Percentiles rank a stretch among this genome's conserved stretches.
These are phyloP conservation scores for Thraustotheca clavata DNA, from an alignment of 352 stramenopile species.

Conservation along the genomic window DNA sequence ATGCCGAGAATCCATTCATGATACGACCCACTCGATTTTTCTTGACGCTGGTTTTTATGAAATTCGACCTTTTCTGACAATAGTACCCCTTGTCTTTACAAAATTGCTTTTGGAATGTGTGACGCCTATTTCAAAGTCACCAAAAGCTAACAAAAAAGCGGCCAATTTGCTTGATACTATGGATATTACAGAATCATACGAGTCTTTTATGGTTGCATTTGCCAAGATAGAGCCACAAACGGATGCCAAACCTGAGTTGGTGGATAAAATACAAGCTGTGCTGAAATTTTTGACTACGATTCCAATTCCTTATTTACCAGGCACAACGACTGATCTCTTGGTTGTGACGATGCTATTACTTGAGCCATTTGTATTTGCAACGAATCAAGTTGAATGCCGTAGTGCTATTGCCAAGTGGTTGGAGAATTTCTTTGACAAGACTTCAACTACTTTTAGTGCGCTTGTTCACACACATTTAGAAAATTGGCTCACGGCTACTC, in stretches of 20 bases:
- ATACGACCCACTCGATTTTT: constrained; percentile 37
- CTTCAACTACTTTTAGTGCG: not conserved
- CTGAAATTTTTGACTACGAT: constrained; percentile 1
- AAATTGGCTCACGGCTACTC: not conserved
- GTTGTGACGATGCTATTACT: not conserved
- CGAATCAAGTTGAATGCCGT: not conserved
- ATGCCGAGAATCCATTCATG: constrained; percentile 13
- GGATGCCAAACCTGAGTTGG: not conserved
- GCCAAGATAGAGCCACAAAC: not conserved
- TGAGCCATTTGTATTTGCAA: not conserved
- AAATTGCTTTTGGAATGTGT: not conserved
- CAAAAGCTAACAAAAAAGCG: not conserved
- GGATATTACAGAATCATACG: not conserved
- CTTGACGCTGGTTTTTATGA: constrained; percentile 76
- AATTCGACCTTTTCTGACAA: constrained; percentile 38
- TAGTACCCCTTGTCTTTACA: constrained; percentile 34
- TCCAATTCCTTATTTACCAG: not conserved
- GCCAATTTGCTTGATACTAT: not conserved
- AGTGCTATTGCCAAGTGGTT: not conserved
- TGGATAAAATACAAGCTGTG: not conserved
- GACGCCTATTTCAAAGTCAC: not conserved
- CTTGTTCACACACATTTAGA: not conserved
- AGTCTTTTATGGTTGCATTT: not conserved
- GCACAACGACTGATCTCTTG: not conserved
- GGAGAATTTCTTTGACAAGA: not conserved